These are phyloP conservation scores for Lupinus albus DNA, from an alignment of 306 rosid genomes.

Conservation along the genomic window DNA sequence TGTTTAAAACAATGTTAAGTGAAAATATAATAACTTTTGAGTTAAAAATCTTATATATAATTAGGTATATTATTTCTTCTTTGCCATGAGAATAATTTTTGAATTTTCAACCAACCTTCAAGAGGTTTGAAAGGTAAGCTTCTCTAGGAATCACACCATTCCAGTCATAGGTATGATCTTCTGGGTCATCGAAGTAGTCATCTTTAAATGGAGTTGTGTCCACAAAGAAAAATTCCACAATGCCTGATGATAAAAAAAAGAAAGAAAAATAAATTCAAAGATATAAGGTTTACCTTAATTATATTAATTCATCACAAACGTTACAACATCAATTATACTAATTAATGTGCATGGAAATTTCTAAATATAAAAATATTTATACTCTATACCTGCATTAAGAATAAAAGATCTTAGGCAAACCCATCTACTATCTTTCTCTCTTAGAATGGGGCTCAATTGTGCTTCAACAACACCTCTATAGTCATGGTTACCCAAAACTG, in stretches of 20 bases:
- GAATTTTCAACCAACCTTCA: conserved; percentile 50
- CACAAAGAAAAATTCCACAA: conserved; percentile 76
- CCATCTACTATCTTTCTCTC: conserved; percentile 62
- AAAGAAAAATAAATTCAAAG: background rate
- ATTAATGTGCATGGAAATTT: background rate
- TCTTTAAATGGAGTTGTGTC: conserved; percentile 82
- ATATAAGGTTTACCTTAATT: background rate
- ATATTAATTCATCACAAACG: background rate
- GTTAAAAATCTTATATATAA: too few relatives aligned
- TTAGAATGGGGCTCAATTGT: conserved; percentile 61
- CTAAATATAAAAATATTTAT: background rate
- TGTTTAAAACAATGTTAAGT: background rate
- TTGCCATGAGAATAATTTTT: background rate
- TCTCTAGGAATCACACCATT: conserved; percentile 63
- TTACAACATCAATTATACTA: background rate
- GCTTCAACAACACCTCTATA: conserved; percentile 86
- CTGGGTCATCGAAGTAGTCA: conserved; percentile 56
- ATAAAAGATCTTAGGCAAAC: conserved; percentile 71
- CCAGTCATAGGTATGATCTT: conserved; percentile 66
- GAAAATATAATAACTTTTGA: background rate
- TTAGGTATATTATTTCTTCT: background rate
- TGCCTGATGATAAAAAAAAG: conserved; percentile 37
- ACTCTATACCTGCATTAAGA: conserved; percentile 61
- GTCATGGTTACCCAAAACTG: conserved; percentile 92
- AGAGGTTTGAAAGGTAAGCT: conserved; percentile 56